phyloP scores from a whole-genome alignment of 2,329 filamentous ascomycete genomes.

The Colletotrichum sp. region DNA sequence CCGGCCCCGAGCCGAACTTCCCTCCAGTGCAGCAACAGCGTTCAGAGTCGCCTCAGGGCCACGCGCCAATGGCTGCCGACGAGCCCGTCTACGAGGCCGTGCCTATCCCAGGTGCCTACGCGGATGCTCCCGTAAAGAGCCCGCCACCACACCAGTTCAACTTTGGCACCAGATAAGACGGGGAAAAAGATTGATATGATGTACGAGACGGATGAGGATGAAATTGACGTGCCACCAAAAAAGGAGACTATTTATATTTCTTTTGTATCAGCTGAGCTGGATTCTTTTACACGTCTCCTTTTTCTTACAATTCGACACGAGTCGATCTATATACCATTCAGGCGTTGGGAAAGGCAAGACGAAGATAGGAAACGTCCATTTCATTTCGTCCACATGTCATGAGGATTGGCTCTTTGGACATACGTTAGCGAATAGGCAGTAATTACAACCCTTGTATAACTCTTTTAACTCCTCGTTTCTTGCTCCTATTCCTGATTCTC shows the following conservation, averaged over 20 bases:
- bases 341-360: constrained; percentile 21
- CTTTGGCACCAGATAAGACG: constrained; percentile 42
- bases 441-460: constrained; percentile 14
- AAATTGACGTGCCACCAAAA: not conserved
- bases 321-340: constrained; percentile 20
- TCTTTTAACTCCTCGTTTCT: not conserved
- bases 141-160: constrained; percentile 50
- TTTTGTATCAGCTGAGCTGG: constrained; percentile 20
- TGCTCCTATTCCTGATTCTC: not conserved
- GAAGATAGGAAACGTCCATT: not conserved
- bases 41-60: constrained; percentile 52
- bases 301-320: not conserved
- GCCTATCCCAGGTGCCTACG: constrained; percentile 87
- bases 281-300: not conserved
- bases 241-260: not conserved
- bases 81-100: constrained; percentile 87
- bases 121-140: constrained; percentile 58
- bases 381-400: not conserved
- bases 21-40: constrained; percentile 47
- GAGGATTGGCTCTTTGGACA: not conserved
- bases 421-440: constrained; percentile 4
- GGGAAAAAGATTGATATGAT: not conserved
- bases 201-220: not conserved
- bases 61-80: constrained; percentile 74
- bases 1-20: constrained; percentile 38